These are phyloP conservation scores for Cladosporium sp. DNA, from an alignment of 2,329 filamentous ascomycete genomes.

Conservation along the genomic window DNA sequence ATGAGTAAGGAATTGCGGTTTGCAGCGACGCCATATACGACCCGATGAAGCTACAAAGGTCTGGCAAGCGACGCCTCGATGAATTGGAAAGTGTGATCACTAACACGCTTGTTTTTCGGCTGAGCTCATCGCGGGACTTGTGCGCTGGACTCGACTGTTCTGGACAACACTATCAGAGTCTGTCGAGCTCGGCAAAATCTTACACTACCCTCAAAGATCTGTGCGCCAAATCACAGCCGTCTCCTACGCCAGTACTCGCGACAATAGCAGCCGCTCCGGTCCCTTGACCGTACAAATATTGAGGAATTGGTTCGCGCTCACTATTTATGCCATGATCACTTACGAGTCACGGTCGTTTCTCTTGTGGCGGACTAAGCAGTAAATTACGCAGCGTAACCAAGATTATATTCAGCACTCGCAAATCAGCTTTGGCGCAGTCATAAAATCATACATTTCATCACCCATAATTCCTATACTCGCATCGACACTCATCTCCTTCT, in stretches of 20 bases:
- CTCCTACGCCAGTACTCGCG: neutral
- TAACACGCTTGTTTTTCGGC: neutral
- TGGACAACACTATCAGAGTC: neutral
- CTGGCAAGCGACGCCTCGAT: neutral
- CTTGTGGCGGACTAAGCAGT: neutral
- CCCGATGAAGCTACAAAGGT: neutral
- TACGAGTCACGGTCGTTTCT: neutral
- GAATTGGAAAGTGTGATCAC: neutral
- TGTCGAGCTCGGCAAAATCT: neutral
- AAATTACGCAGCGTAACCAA: neutral
- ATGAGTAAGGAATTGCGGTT: neutral
- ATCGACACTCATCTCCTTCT: conserved; percentile 43
- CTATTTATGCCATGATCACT: neutral
- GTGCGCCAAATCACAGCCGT: too few species aligned
- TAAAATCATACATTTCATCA: neutral
- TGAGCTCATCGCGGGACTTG: neutral
- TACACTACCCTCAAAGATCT: too few species aligned
- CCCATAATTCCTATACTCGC: conserved; percentile 47
- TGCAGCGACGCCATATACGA: neutral
- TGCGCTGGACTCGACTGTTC: neutral
- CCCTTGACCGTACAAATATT: neutral
- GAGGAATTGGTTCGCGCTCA: neutral
- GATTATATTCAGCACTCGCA: neutral
- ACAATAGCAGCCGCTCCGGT: neutral
- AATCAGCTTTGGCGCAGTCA: neutral